Evolutionary conservation across 148 eudicot genomes (phyloP).

Genomic region (Fagopyrum esculentum): DNA sequence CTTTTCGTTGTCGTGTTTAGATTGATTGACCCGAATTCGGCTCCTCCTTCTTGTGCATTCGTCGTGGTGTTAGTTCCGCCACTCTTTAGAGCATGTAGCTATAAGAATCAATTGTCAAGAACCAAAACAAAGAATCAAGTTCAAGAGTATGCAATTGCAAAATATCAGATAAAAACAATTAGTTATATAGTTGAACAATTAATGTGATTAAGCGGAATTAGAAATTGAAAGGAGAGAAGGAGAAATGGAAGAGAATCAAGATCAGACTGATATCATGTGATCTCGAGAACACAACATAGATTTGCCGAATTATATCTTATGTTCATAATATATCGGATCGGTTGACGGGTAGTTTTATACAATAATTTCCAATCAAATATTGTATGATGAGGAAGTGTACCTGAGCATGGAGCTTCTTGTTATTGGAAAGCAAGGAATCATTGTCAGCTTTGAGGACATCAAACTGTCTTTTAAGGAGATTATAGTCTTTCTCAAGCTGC

Average conservation of each 20-base stretch:
- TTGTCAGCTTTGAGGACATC: slow-evolving; percentile 66
- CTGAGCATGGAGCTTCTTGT: slow-evolving; percentile 68
- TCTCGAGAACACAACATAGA: no score
- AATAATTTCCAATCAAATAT: no score
- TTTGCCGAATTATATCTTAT: no score
- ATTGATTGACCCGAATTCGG: slow-evolving; percentile 42
- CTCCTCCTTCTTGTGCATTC: slow-evolving; percentile 21
- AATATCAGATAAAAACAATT: background rate
- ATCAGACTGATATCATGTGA: no score
- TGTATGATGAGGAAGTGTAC: slow-evolving; percentile 17
- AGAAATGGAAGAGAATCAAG: no score
- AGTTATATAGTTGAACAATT: background rate
- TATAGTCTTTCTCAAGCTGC: slow-evolving; percentile 71
- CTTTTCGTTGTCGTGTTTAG: slow-evolving; percentile 53
- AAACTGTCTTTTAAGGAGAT: slow-evolving; percentile 55
- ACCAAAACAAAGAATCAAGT: background rate
- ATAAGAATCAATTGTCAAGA: slow-evolving; percentile 16
- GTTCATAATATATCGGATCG: no score
- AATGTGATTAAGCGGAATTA: no score
- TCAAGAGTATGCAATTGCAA: background rate
- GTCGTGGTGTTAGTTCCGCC: background rate
- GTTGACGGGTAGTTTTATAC: no score
- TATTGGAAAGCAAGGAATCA: slow-evolving; percentile 52
- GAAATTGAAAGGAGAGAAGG: no score
- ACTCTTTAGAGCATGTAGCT: slow-evolving; percentile 47